A percentile compares a stretch with the other conserved stretches of the same genome.
phyloP scores from a whole-genome alignment of 2,329 filamentous ascomycete genomes.

The Paecilomyces dactylethromorphus region DNA sequence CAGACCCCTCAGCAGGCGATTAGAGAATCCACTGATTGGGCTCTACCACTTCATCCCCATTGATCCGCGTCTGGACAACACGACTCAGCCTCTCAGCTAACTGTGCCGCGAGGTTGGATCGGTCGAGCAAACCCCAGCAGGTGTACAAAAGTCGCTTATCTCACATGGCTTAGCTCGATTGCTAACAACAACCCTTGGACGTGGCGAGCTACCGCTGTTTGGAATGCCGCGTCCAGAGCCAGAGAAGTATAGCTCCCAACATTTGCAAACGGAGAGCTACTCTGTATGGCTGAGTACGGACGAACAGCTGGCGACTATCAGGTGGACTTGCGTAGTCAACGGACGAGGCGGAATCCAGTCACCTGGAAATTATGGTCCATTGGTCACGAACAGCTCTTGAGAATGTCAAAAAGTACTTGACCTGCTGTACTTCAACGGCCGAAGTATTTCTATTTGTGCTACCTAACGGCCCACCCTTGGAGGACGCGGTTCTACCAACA shows the following conservation, averaged over 20 bases:
- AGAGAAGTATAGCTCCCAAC: neutral
- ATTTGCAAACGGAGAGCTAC: neutral
- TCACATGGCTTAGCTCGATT: neutral
- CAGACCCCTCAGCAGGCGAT: neutral
- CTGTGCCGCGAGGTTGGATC: neutral
- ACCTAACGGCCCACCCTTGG: neutral
- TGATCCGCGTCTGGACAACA: neutral
- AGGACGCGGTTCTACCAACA: neutral
- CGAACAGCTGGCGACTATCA: neutral
- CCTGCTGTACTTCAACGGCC: neutral
- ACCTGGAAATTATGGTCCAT: neutral
- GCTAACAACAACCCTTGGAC: neutral
- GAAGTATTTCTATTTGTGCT: neutral
- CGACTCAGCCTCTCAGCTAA: neutral
- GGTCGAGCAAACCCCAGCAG: neutral
- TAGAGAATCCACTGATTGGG: neutral
- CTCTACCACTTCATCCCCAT: neutral
- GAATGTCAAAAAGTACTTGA: neutral
- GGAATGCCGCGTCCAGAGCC: neutral
- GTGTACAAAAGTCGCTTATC: neutral
- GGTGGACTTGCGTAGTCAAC: neutral
- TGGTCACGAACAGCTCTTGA: neutral
- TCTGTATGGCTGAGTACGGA: neutral
- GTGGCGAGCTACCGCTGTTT: neutral
- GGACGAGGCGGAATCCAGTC: neutral